Conservation (phyloP, 1,284 basidiomycete species). For the Mycena citricolor region DNA sequence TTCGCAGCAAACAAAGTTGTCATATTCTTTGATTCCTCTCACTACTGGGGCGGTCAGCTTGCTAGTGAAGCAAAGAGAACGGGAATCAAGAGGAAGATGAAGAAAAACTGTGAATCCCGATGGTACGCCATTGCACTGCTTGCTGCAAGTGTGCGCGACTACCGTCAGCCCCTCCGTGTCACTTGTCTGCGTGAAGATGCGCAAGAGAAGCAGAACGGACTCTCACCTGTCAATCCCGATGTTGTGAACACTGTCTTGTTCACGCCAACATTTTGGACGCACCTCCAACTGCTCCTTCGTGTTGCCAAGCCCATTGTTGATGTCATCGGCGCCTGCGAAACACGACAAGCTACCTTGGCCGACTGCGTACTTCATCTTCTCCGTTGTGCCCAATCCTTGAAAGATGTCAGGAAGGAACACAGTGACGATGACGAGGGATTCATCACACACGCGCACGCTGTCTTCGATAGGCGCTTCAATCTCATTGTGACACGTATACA, state of each 20-base stretch:
- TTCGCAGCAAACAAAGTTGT: background rate
- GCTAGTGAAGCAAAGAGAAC: conserved; percentile 2
- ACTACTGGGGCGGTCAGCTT: conserved; percentile 20
- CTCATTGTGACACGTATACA: conserved; percentile 30
- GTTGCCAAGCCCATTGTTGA: conserved; percentile 33
- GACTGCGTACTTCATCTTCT: conserved; percentile 37
- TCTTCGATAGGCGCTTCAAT: conserved; percentile 26
- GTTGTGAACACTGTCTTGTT: conserved; percentile 26
- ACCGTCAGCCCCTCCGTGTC: conserved; percentile 21
- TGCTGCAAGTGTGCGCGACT: conserved; percentile 25
- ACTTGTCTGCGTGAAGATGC: conserved; percentile 29
- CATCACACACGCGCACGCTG: conserved; percentile 24
- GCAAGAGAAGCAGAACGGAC: conserved; percentile 23
- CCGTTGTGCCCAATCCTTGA: conserved; percentile 22
- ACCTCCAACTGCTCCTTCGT: conserved; percentile 26
- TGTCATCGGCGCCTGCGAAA: conserved; percentile 32
- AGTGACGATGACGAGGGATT: conserved; percentile 27
- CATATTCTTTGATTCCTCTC: conserved; percentile 16
- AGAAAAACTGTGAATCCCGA: conserved; percentile 29
- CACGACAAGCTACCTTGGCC: conserved; percentile 29
- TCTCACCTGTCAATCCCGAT: conserved; percentile 26
- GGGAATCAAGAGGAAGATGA: conserved; percentile 15
- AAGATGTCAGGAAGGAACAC: conserved; percentile 21
- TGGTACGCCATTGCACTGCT: conserved; percentile 32
- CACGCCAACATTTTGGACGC: conserved; percentile 22